phyloP scores from a whole-genome alignment of 768 basidiomycete species.

The Lanmaoa pseudosensibilis region DNA sequence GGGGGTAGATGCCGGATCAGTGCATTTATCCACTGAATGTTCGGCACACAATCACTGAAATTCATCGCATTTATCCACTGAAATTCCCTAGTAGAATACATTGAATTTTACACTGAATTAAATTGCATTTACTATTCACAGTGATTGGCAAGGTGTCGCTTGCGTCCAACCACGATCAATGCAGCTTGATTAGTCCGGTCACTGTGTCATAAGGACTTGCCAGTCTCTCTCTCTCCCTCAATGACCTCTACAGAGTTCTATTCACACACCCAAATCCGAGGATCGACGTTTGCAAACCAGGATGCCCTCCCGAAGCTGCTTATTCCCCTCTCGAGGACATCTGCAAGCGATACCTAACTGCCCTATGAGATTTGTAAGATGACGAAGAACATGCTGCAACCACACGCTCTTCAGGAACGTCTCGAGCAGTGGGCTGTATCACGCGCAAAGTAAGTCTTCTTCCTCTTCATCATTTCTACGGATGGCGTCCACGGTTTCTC shows the following conservation, averaged over 20 bases:
- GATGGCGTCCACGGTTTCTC: too few relatives aligned
- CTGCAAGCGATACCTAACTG: constrained; percentile 74
- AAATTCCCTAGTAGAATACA: too few relatives aligned
- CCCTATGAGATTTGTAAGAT: constrained; percentile 82
- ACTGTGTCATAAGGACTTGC: neutral
- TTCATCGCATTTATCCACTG: too few relatives aligned
- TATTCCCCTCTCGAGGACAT: constrained; percentile 88
- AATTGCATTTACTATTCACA: too few relatives aligned
- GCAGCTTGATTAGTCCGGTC: neutral
- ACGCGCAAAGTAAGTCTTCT: constrained; percentile 59
- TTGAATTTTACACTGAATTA: too few relatives aligned
- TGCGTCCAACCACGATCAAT: too few relatives aligned
- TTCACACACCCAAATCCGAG: constrained; percentile 10
- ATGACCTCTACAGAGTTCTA: constrained; percentile 12
- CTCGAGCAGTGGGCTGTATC: constrained; percentile 73
- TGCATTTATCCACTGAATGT: too few relatives aligned
- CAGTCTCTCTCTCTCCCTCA: neutral
- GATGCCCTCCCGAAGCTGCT: constrained; percentile 84
- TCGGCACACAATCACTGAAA: too few relatives aligned
- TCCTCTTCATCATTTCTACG: neutral
- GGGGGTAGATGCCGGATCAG: too few relatives aligned
- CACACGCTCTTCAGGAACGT: constrained; percentile 67
- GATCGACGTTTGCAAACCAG: constrained; percentile 60
- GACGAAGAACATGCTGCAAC: constrained; percentile 76
- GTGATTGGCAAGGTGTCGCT: too few relatives aligned